Evolutionary conservation across 2,329 filamentous ascomycete species (phyloP).

Genomic region (Coccinonectria pachysandricola): DNA sequence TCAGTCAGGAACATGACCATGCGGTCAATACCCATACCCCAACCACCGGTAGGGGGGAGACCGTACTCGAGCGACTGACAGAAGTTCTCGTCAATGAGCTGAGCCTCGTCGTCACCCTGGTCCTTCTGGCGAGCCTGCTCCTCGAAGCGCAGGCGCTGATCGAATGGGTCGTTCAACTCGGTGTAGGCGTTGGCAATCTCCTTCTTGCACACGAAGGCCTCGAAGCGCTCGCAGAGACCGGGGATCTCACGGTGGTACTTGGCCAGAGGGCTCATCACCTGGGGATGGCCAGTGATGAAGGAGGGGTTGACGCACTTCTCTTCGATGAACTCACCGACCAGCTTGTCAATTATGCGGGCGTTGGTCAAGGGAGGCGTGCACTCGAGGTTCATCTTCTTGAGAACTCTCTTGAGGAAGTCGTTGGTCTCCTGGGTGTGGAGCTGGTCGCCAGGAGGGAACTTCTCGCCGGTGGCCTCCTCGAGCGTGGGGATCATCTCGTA

Average conservation of each 20-base stretch:
- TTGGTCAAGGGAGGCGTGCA: conserved; percentile 88
- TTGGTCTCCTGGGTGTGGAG: conserved; percentile 85
- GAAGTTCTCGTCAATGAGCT: conserved; percentile 93
- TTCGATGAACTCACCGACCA: conserved; percentile 91
- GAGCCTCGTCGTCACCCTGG: conserved; percentile 93
- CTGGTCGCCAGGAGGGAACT: conserved; percentile 81
- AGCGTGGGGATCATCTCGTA: conserved; percentile 85
- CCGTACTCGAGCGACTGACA: conserved; percentile 82
- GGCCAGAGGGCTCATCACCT: conserved; percentile 77
- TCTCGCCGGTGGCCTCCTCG: conserved; percentile 82
- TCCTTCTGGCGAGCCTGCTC: conserved; percentile 95
- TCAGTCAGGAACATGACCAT: conserved; percentile 93
- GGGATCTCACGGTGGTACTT: conserved; percentile 79
- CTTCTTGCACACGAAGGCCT: conserved; percentile 70
- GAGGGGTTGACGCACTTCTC: conserved; percentile 85
- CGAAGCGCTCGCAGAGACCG: conserved; percentile 92
- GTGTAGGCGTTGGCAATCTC: conserved; percentile 97
- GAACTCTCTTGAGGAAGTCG: conserved; percentile 71
- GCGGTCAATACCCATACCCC: conserved; percentile 92
- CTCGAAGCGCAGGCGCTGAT: conserved; percentile 75
- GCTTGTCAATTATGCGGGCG: conserved; percentile 89
- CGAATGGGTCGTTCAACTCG: conserved; percentile 86
- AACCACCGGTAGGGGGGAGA: conserved; percentile 87
- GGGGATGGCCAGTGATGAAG: conserved; percentile 53
- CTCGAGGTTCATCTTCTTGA: conserved; percentile 84